These are phyloP conservation scores for Aspergillus quadrilineatus DNA, from an alignment of 2,329 filamentous ascomycete species.

Conservation along the genomic window DNA sequence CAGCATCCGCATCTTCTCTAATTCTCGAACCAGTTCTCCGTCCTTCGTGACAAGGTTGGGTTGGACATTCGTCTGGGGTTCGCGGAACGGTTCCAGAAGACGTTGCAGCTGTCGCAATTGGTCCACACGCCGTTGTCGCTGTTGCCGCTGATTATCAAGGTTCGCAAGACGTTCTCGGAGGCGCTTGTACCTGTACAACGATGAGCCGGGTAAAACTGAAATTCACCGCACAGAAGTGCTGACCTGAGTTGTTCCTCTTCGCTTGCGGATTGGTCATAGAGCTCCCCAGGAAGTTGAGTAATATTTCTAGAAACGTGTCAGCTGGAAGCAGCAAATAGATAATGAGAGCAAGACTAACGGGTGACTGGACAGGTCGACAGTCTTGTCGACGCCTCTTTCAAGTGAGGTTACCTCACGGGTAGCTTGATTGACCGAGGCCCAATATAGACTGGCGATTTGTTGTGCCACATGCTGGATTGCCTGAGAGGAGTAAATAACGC, in stretches of 20 bases:
- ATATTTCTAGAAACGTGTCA: constrained; percentile 35
- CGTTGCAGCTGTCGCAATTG: constrained; percentile 48
- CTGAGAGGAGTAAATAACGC: constrained; percentile 54
- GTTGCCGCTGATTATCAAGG: constrained; percentile 48
- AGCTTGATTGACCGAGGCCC: constrained; percentile 48
- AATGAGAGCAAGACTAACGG: constrained; percentile 27
- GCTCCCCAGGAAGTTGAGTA: constrained; percentile 37
- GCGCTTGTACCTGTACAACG: constrained; percentile 39
- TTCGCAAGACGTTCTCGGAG: constrained; percentile 45
- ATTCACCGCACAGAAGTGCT: constrained; percentile 17
- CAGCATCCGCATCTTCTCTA: constrained; percentile 51
- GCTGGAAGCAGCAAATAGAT: background rate
- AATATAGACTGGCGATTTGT: constrained; percentile 57
- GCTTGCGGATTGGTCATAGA: constrained; percentile 31
- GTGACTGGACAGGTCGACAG: constrained; percentile 40
- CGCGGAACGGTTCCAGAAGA: constrained; percentile 51
- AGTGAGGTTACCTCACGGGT: constrained; percentile 24
- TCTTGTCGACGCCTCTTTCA: constrained; percentile 36
- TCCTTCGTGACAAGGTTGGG: constrained; percentile 56
- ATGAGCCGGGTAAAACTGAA: constrained; percentile 26
- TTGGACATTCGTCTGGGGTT: constrained; percentile 53
- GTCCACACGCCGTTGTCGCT: constrained; percentile 47
- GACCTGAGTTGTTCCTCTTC: constrained; percentile 37
- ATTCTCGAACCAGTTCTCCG: constrained; percentile 50
- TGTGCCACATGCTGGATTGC: constrained; percentile 57